These are phyloP conservation scores for Lichtheimia hyalospora DNA, from an alignment of 371 early-diverging fungal genomes.

Conservation along the genomic window DNA sequence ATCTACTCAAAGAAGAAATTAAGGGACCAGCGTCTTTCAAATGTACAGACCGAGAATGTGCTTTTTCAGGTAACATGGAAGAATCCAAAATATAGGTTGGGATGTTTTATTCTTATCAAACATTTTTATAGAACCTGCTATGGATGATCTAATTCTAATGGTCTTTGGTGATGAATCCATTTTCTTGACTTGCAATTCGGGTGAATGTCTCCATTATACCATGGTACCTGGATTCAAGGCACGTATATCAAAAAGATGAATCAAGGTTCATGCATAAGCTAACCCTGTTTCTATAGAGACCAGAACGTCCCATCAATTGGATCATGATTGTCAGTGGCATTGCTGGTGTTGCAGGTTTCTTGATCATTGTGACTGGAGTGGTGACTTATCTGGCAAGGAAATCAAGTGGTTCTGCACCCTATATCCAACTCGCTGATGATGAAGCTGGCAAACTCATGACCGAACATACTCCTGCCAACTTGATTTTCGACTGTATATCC, in stretches of 20 bases:
- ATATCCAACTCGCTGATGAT: slow-evolving; percentile 54
- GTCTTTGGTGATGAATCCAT: slow-evolving; percentile 81
- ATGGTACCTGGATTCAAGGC: slow-evolving; percentile 80
- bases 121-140: slow-evolving; percentile 53
- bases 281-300: slow-evolving; percentile 22
- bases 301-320: slow-evolving; percentile 59
- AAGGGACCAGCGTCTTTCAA: slow-evolving; percentile 75
- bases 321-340: slow-evolving; percentile 61
- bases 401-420: slow-evolving; percentile 24
- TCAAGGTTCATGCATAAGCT: background rate
- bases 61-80: slow-evolving; percentile 54
- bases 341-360: slow-evolving; percentile 57
- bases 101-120: too few species aligned
- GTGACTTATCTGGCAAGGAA: slow-evolving; percentile 44
- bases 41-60: slow-evolving; percentile 64
- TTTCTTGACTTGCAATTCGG: slow-evolving; percentile 67
- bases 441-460: slow-evolving; percentile 73
- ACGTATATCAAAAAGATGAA: background rate
- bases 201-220: slow-evolving; percentile 87
- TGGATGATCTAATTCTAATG: slow-evolving; percentile 70
- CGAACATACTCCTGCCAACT: slow-evolving; percentile 66
- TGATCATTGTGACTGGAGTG: slow-evolving; percentile 44
- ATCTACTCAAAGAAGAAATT: slow-evolving; percentile 70
- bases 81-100: too few species aligned
- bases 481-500: slow-evolving; percentile 66